phyloP scores from a whole-genome alignment of 1,139 yeast genomes.

The Candida dubliniensis region DNA sequence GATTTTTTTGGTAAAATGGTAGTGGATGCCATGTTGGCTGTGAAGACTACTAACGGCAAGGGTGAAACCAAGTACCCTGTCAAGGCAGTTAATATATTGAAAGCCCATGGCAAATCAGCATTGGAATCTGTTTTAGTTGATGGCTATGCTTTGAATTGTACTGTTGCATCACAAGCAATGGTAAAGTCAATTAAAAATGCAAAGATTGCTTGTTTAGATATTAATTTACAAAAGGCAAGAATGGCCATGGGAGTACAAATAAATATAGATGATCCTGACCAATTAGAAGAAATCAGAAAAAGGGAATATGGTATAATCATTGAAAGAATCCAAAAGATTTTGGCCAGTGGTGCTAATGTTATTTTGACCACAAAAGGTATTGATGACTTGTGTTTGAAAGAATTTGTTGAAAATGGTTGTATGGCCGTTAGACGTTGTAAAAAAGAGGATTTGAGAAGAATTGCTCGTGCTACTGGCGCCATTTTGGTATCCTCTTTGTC shows the following conservation, averaged over 20 bases:
- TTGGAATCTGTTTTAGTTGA: conserved; percentile 81
- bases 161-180: conserved; percentile 98
- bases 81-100: conserved; percentile 92
- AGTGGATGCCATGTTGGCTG: conserved; percentile 94
- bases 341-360: conserved; percentile 94
- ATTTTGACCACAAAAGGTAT: conserved; percentile 97
- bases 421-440: conserved; percentile 99
- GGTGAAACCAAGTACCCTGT: conserved; percentile 95
- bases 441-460: conserved; percentile 93
- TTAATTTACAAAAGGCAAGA: conserved; percentile 91
- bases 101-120: conserved; percentile 95
- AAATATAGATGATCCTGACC: conserved; percentile 96
- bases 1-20: conserved; percentile 88
- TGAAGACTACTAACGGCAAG: conserved; percentile 82
- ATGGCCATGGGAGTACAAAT: conserved; percentile 99
- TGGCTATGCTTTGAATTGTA: conserved; percentile 96
- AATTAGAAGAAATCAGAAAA: conserved; percentile 90
- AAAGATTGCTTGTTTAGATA: conserved; percentile 89
- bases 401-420: conserved; percentile 91
- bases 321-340: conserved; percentile 84
- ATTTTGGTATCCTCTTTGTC: conserved; percentile 84
- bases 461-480: conserved; percentile 98
- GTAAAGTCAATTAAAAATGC: conserved; percentile 69
- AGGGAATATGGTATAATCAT: conserved; percentile 90
- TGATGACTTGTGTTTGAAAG: conserved; percentile 93